A percentile compares a stretch with the other conserved stretches of the same genome.
Evolutionary conservation across 148 eudicot species (phyloP).

Genomic region (Silene uniflora): DNA sequence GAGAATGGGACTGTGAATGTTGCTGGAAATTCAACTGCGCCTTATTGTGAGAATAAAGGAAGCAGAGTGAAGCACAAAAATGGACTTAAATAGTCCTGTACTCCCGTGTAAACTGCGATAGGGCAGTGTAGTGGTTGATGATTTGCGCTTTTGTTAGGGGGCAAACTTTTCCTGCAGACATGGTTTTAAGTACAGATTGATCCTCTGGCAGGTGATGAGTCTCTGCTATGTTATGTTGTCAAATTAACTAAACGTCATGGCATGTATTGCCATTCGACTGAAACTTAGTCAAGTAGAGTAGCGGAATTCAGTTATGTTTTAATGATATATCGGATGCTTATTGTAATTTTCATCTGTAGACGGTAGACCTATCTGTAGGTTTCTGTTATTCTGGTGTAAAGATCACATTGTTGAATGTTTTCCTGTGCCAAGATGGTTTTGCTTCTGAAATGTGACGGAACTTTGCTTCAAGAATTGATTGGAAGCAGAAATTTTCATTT

Average conservation of each 20-base stretch:
- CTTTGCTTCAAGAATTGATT: too few species aligned
- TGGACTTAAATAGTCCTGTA: conserved; percentile 22
- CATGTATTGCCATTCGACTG: not conserved
- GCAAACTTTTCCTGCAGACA: not conserved
- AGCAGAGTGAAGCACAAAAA: conserved; percentile 18
- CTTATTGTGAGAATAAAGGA: conserved; percentile 6
- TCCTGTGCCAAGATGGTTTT: not conserved
- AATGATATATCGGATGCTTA: not conserved
- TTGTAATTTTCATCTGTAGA: not conserved
- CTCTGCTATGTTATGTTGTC: conserved; percentile 1
- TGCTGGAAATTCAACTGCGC: conserved; percentile 20
- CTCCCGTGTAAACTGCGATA: conserved; percentile 25
- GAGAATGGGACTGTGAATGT: not conserved
- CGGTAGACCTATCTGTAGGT: not conserved
- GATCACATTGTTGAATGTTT: not conserved
- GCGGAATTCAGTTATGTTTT: not conserved
- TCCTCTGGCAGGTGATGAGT: not conserved
- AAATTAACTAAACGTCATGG: not conserved
- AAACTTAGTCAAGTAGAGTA: not conserved
- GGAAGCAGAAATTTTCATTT: too few species aligned
- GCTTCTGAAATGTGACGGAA: not conserved
- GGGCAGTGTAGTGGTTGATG: conserved; percentile 4
- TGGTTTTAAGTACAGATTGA: not conserved
- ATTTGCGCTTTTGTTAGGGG: not conserved
- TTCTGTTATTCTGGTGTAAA: not conserved